Evolutionary conservation across 2,329 filamentous ascomycete genomes (phyloP).

Genomic region (Parafenestella ontariensis): DNA sequence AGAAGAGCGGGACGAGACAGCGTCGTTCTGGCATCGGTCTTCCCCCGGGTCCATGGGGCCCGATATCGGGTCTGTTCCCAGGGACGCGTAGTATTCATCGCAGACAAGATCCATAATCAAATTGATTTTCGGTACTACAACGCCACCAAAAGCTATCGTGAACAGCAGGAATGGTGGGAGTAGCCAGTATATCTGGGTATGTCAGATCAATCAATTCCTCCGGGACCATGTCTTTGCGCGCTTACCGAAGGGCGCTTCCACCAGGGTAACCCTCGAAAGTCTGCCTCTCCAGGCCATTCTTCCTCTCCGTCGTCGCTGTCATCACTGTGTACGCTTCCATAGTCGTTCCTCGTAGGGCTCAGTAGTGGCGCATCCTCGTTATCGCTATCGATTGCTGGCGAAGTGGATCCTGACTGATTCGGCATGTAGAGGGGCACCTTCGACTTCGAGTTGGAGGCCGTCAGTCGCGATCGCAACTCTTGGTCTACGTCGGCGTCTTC

Average conservation of each 20-base stretch:
- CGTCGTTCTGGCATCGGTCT: slow-evolving; percentile 76
- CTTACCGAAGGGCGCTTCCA: slow-evolving; percentile 61
- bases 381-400: slow-evolving; percentile 17
- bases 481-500: slow-evolving; percentile 42
- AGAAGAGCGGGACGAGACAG: slow-evolving; percentile 78
- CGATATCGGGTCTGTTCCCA: slow-evolving; percentile 45
- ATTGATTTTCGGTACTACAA: slow-evolving; percentile 86
- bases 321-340: slow-evolving; percentile 16
- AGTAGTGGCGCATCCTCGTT: slow-evolving; percentile 41
- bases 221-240: neutral
- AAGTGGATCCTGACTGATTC: slow-evolving; percentile 23
- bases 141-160: slow-evolving; percentile 84
- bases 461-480: slow-evolving; percentile 23
- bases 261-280: slow-evolving; percentile 54
- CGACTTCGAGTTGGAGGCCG: slow-evolving; percentile 13
- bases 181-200: slow-evolving; percentile 76
- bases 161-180: slow-evolving; percentile 81
- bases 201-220: slow-evolving; percentile 12
- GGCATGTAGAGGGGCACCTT: slow-evolving; percentile 14
- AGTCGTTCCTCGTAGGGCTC: slow-evolving; percentile 17
- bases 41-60: slow-evolving; percentile 50
- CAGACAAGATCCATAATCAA: slow-evolving; percentile 86
- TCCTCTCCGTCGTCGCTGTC: slow-evolving; percentile 12
- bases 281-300: slow-evolving; percentile 46
- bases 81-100: slow-evolving; percentile 77